Evolutionary conservation across 495 filamentous ascomycete species (phyloP).

Genomic region (Neurospora sp.): DNA sequence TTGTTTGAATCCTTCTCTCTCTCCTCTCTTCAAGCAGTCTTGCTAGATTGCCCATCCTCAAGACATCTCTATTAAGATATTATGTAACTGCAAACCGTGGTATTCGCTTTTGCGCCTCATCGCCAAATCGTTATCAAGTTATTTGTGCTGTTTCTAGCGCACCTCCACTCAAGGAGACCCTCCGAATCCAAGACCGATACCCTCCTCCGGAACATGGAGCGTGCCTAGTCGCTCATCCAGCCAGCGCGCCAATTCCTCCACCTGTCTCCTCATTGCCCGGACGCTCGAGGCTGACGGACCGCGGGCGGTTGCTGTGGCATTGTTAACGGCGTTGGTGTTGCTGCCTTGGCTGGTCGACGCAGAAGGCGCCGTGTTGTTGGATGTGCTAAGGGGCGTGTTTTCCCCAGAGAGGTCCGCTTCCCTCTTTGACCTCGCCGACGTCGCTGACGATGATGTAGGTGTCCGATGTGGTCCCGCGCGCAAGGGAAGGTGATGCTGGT

Average conservation of each 20-base stretch:
- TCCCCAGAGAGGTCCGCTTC: not conserved
- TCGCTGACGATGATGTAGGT: conserved; percentile 21
- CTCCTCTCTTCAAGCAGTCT: not conserved
- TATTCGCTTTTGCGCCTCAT: not conserved
- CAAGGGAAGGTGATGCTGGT: conserved; percentile 1
- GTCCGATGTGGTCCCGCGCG: conserved; percentile 26
- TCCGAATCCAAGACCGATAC: conserved; percentile 17
- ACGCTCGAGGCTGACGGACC: conserved; percentile 21
- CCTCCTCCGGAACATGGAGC: conserved; percentile 34
- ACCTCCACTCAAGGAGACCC: not conserved
- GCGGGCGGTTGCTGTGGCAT: conserved; percentile 5
- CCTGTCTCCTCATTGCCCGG: conserved; percentile 32
- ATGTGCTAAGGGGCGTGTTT: not conserved
- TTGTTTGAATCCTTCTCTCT: not conserved
- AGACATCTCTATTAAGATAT: not conserved
- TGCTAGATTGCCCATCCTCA: not conserved
- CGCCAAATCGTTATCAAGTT: not conserved
- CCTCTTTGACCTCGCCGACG: not conserved
- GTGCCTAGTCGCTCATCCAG: conserved; percentile 33
- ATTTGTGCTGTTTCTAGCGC: not conserved
- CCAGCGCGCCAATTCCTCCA: conserved; percentile 36
- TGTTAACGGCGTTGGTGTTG: not conserved
- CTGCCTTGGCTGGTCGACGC: conserved; percentile 19
- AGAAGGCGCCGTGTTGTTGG: conserved; percentile 2
- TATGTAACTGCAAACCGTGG: not conserved